These are phyloP conservation scores for Pseudogymnoascus pannorum DNA, from an alignment of 2,329 filamentous ascomycete species.

Conservation along the genomic window DNA sequence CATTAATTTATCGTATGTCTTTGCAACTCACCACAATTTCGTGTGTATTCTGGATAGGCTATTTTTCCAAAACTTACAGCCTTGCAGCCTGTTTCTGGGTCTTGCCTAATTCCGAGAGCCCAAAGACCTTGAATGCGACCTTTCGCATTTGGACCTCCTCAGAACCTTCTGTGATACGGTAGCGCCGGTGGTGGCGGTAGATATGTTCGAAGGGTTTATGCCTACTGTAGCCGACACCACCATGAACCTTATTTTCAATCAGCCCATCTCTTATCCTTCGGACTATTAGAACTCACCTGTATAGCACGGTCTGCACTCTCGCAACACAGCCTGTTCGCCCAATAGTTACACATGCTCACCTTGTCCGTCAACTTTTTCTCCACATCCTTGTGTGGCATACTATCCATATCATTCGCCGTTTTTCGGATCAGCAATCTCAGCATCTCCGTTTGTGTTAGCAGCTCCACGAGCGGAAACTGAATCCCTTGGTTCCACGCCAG, in stretches of 20 bases:
- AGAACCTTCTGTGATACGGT: slow-evolving; percentile 56
- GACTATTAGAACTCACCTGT: slow-evolving; percentile 34
- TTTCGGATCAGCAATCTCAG: slow-evolving; percentile 52
- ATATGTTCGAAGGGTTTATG: slow-evolving; percentile 58
- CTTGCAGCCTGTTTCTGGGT: slow-evolving; percentile 11
- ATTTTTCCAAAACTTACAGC: background rate
- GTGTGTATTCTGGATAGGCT: background rate
- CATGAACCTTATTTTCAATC: slow-evolving; percentile 34
- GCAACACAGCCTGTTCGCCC: slow-evolving; percentile 52
- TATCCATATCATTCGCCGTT: slow-evolving; percentile 56
- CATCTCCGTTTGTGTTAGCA: slow-evolving; percentile 56
- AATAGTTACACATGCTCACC: slow-evolving; percentile 61
- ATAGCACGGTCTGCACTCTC: slow-evolving; percentile 56
- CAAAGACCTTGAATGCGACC: slow-evolving; percentile 48
- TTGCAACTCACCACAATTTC: background rate
- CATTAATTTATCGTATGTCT: background rate
- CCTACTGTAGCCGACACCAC: slow-evolving; percentile 51
- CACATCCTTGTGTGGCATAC: slow-evolving; percentile 39
- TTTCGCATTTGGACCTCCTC: slow-evolving; percentile 63
- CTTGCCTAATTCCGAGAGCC: slow-evolving; percentile 41
- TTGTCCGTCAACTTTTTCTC: slow-evolving; percentile 53
- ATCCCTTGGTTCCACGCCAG: slow-evolving; percentile 55
- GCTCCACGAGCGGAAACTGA: slow-evolving; percentile 56
- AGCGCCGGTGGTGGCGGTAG: slow-evolving; percentile 55
- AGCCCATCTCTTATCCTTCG: background rate